Base-by-base conservation (phyloP, 2,329 filamentous ascomycete genomes). In the Didymella arachidicola region DNA sequence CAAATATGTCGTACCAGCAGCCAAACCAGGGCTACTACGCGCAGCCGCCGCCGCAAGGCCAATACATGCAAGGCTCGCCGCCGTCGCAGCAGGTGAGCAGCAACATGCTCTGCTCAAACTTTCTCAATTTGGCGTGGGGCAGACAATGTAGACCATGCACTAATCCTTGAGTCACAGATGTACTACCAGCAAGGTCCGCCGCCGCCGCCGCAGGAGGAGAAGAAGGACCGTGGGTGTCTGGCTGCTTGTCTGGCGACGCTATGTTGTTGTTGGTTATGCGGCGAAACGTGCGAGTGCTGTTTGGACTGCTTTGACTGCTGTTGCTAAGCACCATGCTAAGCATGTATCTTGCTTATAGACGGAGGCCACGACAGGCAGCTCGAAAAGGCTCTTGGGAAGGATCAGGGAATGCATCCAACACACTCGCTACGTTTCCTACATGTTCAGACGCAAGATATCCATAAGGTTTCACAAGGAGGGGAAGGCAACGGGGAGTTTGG, bases 221-320 rank as follows among this genome's bases (percentile, higher is more conserved):
- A 74, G 65, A 75, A 76, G 50, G 71, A 75, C 32, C 56, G 72
- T 6, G 72, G 72, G 12, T 75, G 72, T 53, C 53, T 76, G 60
- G 61, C 64, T 29, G 69, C 69, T 47, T 76, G 73, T 67, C 45
- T 76, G 42, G 73, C 73, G 10, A 71, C 72, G n/a, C 57, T 76
- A 44, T 76, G 73, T 63, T 76, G 73, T 61, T 76, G 73, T 59
- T 76, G 69, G 68, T 59, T 76, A 26, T 76, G 73, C 50, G 72
- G 69, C 6, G 73, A 76, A 62, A 65, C 71, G 18, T 76, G 73
- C 67, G 72, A 75, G 45, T 76, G 73, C 62, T 76, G 72, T 54
- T 41, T 73, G 2, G 72, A 74, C 51, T 73, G 70, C 43, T 55
- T 70, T 22, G 67, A 71, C 10, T 75, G 73, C 64, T 74, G 71